A percentile compares a stretch with the other conserved stretches of the same genome.
These are phyloP conservation scores for Peniophora sp. DNA, from an alignment of 1,284 basidiomycete genomes.

Conservation along the genomic window DNA sequence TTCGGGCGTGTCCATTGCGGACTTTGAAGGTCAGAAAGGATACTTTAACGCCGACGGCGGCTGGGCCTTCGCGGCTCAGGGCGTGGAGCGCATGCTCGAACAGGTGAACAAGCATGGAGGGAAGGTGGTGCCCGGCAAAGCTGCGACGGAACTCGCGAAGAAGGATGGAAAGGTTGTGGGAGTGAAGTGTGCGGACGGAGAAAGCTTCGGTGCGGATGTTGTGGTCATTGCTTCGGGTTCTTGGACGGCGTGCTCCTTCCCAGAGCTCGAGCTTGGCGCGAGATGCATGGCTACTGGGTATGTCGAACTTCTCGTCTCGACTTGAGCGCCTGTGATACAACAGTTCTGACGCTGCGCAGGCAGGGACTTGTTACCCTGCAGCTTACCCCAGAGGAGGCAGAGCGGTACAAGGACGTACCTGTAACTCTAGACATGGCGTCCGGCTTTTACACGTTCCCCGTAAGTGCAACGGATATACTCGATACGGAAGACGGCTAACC, in stretches of 20 bases:
- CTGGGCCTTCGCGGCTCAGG: conserved; percentile 79
- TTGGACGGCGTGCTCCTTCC: conserved; percentile 80
- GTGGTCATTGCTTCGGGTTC: conserved; percentile 70
- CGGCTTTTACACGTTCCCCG: conserved; percentile 75
- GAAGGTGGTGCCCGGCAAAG: conserved; percentile 47
- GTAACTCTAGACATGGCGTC: conserved; percentile 65
- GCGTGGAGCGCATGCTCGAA: conserved; percentile 48
- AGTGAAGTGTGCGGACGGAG: conserved; percentile 59
- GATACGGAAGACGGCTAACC: not conserved
- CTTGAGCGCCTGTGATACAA: not conserved
- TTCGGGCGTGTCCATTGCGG: conserved; percentile 19
- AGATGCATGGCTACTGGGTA: conserved; percentile 67
- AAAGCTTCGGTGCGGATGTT: conserved; percentile 41
- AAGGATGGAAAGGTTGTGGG: conserved; percentile 42
- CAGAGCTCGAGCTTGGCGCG: conserved; percentile 40
- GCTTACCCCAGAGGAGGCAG: conserved; percentile 62
- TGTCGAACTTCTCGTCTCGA: conserved; percentile 11
- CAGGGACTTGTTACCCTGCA: conserved; percentile 76
- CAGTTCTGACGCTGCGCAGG: conserved; percentile 25
- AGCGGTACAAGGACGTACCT: conserved; percentile 53
- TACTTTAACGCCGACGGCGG: conserved; percentile 78
- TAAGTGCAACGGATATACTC: conserved; percentile 26
- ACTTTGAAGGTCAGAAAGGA: conserved; percentile 31
- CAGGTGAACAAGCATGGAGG: conserved; percentile 58
- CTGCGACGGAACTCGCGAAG: conserved; percentile 42